Evolutionary conservation across 208 protist genomes (phyloP).

Genomic region (Porcisia hertigi): DNA sequence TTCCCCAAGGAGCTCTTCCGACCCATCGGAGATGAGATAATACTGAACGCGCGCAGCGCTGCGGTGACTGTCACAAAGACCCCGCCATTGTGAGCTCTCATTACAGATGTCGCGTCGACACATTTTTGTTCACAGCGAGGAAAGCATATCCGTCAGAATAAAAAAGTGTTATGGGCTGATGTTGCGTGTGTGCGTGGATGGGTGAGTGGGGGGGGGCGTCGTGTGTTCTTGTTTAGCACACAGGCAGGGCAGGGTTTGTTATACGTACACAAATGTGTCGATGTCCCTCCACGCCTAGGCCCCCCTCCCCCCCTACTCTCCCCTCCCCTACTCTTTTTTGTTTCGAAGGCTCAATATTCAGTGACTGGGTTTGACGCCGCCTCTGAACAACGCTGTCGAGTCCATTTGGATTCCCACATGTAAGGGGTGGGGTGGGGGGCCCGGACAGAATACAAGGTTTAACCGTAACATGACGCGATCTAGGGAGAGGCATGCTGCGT

Average conservation of each 20-base stretch:
- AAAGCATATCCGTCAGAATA: no score
- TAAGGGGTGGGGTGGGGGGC: no score
- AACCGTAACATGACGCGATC: no score
- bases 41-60: constrained; percentile 38
- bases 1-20: constrained; percentile 48
- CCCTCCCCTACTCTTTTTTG: neutral
- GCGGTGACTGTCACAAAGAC: neutral
- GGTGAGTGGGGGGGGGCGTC: neutral
- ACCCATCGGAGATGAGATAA: constrained; percentile 47
- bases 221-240: no score
- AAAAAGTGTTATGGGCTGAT: neutral
- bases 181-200: neutral
- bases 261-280: neutral
- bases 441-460: no score
- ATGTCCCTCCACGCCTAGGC: neutral
- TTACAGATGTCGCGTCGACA: no score
- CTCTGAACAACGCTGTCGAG: no score
- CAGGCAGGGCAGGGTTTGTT: neutral
- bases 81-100: neutral
- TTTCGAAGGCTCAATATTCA: neutral
- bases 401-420: no score
- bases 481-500: no score
- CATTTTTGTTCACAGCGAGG: no score
- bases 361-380: no score
- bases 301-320: constrained; percentile 11